phyloP scores from a whole-genome alignment of 2,329 filamentous ascomycete species.

The Trichoderma sp. region DNA sequence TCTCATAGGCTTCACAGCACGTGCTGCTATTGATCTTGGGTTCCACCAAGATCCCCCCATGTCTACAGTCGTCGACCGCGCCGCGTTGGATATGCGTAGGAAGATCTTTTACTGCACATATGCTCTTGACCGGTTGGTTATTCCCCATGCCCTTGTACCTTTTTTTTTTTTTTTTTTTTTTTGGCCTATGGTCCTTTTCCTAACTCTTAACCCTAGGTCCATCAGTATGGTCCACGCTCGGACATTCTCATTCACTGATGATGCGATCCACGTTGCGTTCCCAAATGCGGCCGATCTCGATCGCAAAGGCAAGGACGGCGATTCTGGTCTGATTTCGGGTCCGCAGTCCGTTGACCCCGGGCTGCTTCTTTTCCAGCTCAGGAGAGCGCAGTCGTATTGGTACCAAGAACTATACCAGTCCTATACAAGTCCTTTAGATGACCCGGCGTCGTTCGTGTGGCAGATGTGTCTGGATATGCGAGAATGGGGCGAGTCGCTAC shows the following conservation, averaged over 20 bases:
- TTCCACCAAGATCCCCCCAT: conserved; percentile 86
- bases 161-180: too few relatives aligned
- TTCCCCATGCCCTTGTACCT: background rate
- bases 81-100: conserved; percentile 71
- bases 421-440: conserved; percentile 63
- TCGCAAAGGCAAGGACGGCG: conserved; percentile 42
- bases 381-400: conserved; percentile 82
- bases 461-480: conserved; percentile 72
- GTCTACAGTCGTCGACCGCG: conserved; percentile 63
- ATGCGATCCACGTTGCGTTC: conserved; percentile 76
- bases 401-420: conserved; percentile 87
- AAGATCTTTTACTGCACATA: conserved; percentile 90
- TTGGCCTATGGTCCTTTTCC: background rate
- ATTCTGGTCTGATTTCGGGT: conserved; percentile 41
- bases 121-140: conserved; percentile 72
- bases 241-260: conserved; percentile 91
- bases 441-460: conserved; percentile 71
- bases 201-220: conserved; percentile 50
- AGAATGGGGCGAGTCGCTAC: conserved; percentile 77
- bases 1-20: conserved; percentile 82
- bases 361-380: conserved; percentile 74
- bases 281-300: conserved; percentile 52
- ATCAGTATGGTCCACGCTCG: conserved; percentile 85
- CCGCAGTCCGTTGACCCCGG: conserved; percentile 64
- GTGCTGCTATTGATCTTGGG: conserved; percentile 83